phyloP scores from a whole-genome alignment of 2,329 filamentous ascomycete species.

The Zymoseptoria passerinii region DNA sequence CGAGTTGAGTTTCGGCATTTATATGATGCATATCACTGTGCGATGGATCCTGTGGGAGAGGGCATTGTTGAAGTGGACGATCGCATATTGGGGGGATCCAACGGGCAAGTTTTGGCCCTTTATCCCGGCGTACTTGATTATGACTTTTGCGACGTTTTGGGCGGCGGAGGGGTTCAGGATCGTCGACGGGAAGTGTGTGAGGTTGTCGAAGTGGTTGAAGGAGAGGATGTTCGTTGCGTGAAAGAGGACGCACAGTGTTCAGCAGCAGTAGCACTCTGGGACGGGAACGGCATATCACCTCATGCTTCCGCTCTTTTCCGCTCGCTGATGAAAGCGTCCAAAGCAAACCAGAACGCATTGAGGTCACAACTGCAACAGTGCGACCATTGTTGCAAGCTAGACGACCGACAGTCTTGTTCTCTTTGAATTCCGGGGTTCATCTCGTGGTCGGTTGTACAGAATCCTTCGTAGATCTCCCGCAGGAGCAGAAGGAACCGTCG shows the following conservation, averaged over 20 bases:
- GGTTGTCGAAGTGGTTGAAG: not conserved
- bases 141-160: not conserved
- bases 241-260: no score
- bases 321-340: no score
- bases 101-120: not conserved
- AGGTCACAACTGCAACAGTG: no score
- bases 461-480: not conserved
- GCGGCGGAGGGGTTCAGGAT: not conserved
- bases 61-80: not conserved
- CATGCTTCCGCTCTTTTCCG: no score
- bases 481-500: not conserved
- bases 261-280: no score
- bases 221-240: not conserved
- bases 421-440: not conserved
- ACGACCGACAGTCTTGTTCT: not conserved
- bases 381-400: no score
- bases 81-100: not conserved
- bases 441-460: not conserved
- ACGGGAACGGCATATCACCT: no score
- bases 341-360: no score
- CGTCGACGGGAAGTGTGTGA: not conserved
- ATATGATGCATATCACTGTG: slow-evolving; percentile 1
- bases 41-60: slow-evolving; percentile 3
- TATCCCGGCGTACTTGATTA: not conserved
- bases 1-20: slow-evolving; percentile 2